A percentile compares a stretch with the other conserved stretches of the same genome.
phyloP scores from a whole-genome alignment of 2,329 filamentous ascomycete genomes.

The Ophioceras dolichostomum region DNA sequence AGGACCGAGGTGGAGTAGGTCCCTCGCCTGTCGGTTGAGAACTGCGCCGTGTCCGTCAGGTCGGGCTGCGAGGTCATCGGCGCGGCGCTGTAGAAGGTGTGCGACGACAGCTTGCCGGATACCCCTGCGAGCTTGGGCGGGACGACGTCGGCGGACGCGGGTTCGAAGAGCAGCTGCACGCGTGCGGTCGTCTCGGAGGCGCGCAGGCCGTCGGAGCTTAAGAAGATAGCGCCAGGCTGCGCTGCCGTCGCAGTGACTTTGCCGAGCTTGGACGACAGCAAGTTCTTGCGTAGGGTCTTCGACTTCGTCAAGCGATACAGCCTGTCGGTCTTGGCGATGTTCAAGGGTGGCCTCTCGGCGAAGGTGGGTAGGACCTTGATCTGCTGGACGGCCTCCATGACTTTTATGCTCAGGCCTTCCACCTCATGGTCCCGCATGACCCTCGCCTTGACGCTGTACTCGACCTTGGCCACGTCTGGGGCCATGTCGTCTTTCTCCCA shows the following conservation, averaged over 20 bases:
- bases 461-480: conserved; percentile 39
- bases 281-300: conserved; percentile 39
- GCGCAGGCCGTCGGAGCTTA: conserved; percentile 34
- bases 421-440: conserved; percentile 16
- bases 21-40: conserved; percentile 25
- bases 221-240: conserved; percentile 35
- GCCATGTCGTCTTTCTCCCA: conserved; percentile 44
- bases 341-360: conserved; percentile 37
- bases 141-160: conserved; percentile 24
- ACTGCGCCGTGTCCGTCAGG: conserved; percentile 28
- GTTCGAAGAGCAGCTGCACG: conserved; percentile 34
- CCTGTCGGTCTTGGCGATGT: conserved; percentile 31
- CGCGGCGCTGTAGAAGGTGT: conserved; percentile 37
- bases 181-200: conserved; percentile 28
- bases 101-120: conserved; percentile 35
- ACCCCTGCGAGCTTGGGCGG: conserved; percentile 37
- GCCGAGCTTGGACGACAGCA: conserved; percentile 39
- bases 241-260: conserved; percentile 29
- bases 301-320: conserved; percentile 36
- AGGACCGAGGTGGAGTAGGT: conserved; percentile 32
- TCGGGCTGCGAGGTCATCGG: conserved; percentile 36
- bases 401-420: conserved; percentile 7
- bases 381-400: conserved; percentile 16
- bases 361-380: conserved; percentile 40
- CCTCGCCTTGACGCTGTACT: conserved; percentile 39